These are phyloP conservation scores for Theobroma grandiflorum DNA, from an alignment of 441 rosid genomes.

Conservation along the genomic window DNA sequence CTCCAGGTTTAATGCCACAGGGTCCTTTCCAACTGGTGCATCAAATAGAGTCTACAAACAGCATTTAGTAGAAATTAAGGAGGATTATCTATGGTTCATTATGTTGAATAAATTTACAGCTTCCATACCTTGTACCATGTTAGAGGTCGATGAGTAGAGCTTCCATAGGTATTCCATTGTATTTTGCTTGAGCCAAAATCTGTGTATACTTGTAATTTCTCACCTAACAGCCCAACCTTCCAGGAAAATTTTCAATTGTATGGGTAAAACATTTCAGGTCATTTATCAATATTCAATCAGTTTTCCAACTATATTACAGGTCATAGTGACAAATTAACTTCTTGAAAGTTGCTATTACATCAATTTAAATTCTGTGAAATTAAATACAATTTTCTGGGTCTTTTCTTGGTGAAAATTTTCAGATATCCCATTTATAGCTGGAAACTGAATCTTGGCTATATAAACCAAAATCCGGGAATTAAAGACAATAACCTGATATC, in stretches of 20 bases:
- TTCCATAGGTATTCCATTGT: conserved; percentile 47
- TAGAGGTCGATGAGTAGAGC: conserved; percentile 38
- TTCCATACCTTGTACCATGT: conserved; percentile 71
- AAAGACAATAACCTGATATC: conserved; percentile 52
- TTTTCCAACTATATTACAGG: neutral
- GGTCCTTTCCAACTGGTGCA: conserved; percentile 56
- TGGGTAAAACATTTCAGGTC: neutral
- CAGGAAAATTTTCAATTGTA: neutral
- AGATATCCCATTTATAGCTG: neutral
- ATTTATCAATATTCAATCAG: neutral
- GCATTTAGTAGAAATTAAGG: neutral
- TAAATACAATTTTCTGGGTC: neutral
- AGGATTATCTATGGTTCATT: neutral
- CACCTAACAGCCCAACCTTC: conserved; percentile 66
- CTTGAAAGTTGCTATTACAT: neutral
- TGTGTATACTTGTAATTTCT: conserved; percentile 48
- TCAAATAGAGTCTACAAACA: conserved; percentile 52
- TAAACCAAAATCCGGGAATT: neutral
- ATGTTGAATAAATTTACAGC: neutral
- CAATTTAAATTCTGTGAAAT: neutral
- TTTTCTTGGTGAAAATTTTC: neutral
- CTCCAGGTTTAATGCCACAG: conserved; percentile 52
- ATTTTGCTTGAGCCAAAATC: conserved; percentile 43
- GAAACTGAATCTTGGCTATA: neutral
- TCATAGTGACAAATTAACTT: neutral